Evolutionary conservation across 1,284 basidiomycete species (phyloP).

Genomic region (Pseudozyma thailandica): DNA sequence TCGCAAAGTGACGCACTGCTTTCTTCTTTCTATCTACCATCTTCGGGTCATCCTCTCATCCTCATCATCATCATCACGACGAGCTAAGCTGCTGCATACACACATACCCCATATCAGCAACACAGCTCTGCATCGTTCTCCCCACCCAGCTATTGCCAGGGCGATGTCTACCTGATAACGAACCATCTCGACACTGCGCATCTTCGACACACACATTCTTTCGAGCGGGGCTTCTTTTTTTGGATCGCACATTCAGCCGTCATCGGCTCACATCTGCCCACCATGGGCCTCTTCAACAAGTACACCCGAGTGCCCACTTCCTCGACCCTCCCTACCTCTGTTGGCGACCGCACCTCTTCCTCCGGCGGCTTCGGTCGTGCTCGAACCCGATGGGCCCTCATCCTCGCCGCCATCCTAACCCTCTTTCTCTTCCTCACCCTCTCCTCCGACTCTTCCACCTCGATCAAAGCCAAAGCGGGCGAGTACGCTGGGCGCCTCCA

Average conservation of each 20-base stretch:
- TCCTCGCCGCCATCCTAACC: conserved; percentile 23
- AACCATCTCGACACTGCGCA: too few species aligned
- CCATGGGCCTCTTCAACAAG: conserved; percentile 34
- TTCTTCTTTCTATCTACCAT: too few species aligned
- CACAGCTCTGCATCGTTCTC: too few species aligned
- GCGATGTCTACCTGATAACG: too few species aligned
- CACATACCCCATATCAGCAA: too few species aligned
- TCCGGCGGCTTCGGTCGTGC: conserved; percentile 40
- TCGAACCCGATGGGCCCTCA: conserved; percentile 48
- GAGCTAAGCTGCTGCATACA: too few species aligned
- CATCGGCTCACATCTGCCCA: not conserved
- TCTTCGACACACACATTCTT: too few species aligned
- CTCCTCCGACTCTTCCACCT: conserved; percentile 20
- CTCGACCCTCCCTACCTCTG: conserved; percentile 13
- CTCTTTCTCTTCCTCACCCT: conserved; percentile 36
- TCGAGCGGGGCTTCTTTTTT: too few species aligned
- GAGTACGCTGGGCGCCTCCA: conserved; percentile 34
- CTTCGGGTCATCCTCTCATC: too few species aligned
- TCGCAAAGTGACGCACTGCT: too few species aligned
- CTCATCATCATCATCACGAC: too few species aligned
- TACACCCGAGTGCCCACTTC: conserved; percentile 29
- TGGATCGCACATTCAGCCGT: not conserved
- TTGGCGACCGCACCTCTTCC: conserved; percentile 11
- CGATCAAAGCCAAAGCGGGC: conserved; percentile 37
- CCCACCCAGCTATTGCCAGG: too few species aligned